Evolutionary conservation across 2,329 filamentous ascomycete species (phyloP).

Genomic region (Trematosphaeria pertusa): DNA sequence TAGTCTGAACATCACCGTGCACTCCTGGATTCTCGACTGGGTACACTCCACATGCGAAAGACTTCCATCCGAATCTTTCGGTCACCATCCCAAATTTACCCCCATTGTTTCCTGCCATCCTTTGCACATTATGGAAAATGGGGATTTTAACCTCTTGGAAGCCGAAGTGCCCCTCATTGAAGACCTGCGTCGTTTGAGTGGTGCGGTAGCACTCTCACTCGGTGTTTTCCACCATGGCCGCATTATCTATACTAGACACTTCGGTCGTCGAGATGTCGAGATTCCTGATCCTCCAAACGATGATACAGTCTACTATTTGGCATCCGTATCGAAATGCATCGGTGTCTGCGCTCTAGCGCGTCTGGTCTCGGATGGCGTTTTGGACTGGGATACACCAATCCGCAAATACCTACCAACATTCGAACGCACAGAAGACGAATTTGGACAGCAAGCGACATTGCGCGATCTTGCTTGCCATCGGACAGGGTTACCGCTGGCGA

Average conservation of each 20-base stretch:
- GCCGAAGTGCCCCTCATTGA: not conserved
- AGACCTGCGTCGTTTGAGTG: conserved; percentile 5
- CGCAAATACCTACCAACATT: conserved; percentile 18
- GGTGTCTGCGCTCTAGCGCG: conserved; percentile 10
- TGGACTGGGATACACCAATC: conserved; percentile 20
- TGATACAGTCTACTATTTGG: conserved; percentile 15
- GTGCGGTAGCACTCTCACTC: conserved; percentile 16
- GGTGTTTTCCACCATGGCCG: conserved; percentile 21
- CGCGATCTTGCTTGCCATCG: conserved; percentile 14
- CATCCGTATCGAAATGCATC: conserved; percentile 14
- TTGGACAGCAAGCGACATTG: conserved; percentile 15
- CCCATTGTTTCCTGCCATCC: not conserved
- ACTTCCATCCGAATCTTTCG: not conserved
- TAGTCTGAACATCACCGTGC: not conserved
- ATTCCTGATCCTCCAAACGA: conserved; percentile 10
- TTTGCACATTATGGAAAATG: not conserved
- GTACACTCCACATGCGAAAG: not conserved
- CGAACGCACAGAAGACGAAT: conserved; percentile 10
- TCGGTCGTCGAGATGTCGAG: conserved; percentile 10
- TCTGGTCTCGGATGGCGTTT: conserved; percentile 13
- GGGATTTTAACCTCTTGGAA: not conserved
- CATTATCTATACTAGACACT: conserved; percentile 15
- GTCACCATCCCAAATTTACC: not conserved
- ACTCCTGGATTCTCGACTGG: too few relatives aligned
- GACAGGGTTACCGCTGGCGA: conserved; percentile 14